Base-by-base conservation (phyloP, 345 rosid genomes). In the Aegle marmelos region DNA sequence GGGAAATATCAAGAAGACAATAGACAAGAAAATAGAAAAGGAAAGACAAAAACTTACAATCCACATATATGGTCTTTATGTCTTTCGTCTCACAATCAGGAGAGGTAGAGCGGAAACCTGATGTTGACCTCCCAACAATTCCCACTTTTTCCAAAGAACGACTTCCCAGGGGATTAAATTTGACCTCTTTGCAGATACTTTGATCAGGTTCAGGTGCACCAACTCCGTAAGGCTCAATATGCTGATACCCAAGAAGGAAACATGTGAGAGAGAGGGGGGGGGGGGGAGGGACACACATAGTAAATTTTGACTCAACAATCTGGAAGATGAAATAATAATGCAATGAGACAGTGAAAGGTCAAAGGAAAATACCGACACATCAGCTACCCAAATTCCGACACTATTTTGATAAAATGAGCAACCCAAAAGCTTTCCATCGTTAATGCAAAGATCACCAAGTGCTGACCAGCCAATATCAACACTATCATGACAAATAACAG, bases 401-500 rank as follows among this genome's bases (percentile, higher is more conserved):
- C 96, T 89, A 84, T 91, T 91, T 83, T 69, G 91, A 82, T 88
- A 91, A 80, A 85, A 88, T 9, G 99, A 97, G 80, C 97, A 94
- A 63, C 97, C 97, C 85, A 97, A 72, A 84, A 97, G 89, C 82
- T 94, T 94, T 76, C 90, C 94, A 66, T 93, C 94, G 37, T 89
- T 90, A 83, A 93, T 91, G 86, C 96, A 93, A 72, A 93, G 85
- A 85, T 97, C 98, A 80, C 93, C 91, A 72, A 97, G 97, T 13
- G 91, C 86, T 70, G 96, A 94, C 98, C 99, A 97, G 74, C 98
- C 96, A 84, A 94, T 91, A 81, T 90, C 94, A 84, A 91, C 85
- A 70, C 92, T 62, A 84, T 94, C 99, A 86, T 91, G 94, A 78
- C 94, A 86, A 81, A 93, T 79, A 77, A 94, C 89, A 76, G 99